Percentiles rank a stretch among this genome's conserved stretches.
Conservation (phyloP, 192 early-diverging fungal species). For the Spizellomyces punctatus region DNA sequence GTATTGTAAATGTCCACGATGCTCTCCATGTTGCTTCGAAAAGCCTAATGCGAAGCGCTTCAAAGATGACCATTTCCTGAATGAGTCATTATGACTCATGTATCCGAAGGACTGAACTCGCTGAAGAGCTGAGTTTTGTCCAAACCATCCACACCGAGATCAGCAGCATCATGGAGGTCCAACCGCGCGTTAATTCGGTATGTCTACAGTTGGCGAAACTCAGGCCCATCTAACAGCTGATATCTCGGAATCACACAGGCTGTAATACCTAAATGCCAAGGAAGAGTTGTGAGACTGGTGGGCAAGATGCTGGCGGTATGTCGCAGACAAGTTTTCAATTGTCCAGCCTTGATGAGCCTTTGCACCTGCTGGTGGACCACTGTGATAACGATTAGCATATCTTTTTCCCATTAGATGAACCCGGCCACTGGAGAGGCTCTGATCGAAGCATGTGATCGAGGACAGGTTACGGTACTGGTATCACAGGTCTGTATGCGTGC, state of each 20-base stretch:
- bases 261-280: constrained; percentile 7
- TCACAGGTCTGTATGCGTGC: neutral
- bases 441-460: constrained; percentile 20
- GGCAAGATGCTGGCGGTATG: constrained; percentile 14
- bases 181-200: constrained; percentile 21
- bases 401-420: constrained; percentile 1
- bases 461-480: constrained; percentile 15
- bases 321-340: neutral
- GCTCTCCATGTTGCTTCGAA: too few species aligned
- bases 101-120: too few species aligned
- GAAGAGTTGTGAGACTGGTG: constrained; percentile 3
- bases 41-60: too few species aligned
- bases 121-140: too few species aligned
- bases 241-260: neutral
- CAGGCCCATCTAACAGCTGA: neutral
- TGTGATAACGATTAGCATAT: neutral
- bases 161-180: neutral
- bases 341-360: neutral
- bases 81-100: too few species aligned
- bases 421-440: constrained; percentile 1
- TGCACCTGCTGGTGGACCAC: neutral
- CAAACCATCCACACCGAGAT: too few species aligned
- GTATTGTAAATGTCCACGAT: too few species aligned
- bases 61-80: too few species aligned
- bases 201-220: neutral